A percentile compares a stretch with the other conserved stretches of the same genome.
Evolutionary conservation across 2,329 filamentous ascomycete species (phyloP).

Genomic region (Penicillium sp.): DNA sequence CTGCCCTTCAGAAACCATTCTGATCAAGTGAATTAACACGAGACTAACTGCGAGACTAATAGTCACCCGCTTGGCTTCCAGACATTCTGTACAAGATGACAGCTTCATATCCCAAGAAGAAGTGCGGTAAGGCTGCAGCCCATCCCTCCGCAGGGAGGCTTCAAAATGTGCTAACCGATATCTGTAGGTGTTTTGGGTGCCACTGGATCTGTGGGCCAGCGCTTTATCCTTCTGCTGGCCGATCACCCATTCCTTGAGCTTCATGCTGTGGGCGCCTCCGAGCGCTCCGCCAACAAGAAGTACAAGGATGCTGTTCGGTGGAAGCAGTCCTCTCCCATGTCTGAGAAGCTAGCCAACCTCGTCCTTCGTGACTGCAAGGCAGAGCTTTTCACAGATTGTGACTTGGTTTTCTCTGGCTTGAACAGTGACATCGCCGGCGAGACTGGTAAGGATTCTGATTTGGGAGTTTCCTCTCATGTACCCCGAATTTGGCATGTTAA

Average conservation of each 20-base stretch:
- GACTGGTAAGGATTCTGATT: constrained; percentile 62
- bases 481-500: neutral
- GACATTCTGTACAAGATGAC: constrained; percentile 29
- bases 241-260: constrained; percentile 85
- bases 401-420: constrained; percentile 88
- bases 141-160: neutral
- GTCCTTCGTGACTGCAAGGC: constrained; percentile 84
- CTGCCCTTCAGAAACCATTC: neutral
- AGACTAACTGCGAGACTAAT: constrained; percentile 1
- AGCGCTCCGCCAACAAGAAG: constrained; percentile 85
- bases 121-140: constrained; percentile 38
- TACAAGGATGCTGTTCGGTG: constrained; percentile 93
- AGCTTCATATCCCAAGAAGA: constrained; percentile 39
- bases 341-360: constrained; percentile 71
- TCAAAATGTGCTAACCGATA: constrained; percentile 20
- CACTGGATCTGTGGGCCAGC: constrained; percentile 91
- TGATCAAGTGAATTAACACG: neutral
- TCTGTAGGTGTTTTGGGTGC: constrained; percentile 74
- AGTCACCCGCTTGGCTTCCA: constrained; percentile 5
- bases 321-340: constrained; percentile 89
- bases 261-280: constrained; percentile 85
- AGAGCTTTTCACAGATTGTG: constrained; percentile 82
- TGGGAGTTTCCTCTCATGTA: neutral
- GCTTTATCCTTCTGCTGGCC: constrained; percentile 89
- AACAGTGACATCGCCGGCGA: constrained; percentile 92